Percentiles rank a stretch among this genome's conserved stretches.
phyloP scores from a whole-genome alignment of 176 grass and related monocot species.

The Bromus sterilis region DNA sequence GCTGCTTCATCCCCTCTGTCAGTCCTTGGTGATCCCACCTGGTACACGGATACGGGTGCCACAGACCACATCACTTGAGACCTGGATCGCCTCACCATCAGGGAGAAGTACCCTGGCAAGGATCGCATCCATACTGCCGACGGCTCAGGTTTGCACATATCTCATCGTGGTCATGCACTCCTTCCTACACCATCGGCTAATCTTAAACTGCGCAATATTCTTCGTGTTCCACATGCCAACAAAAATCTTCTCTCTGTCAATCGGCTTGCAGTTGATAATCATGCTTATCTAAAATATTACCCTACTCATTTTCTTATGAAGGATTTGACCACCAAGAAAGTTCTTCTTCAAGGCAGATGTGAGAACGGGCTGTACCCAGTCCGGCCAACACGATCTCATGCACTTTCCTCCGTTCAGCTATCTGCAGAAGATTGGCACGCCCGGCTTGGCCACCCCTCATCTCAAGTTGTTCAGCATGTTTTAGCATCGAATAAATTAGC shows the following conservation, averaged over 20 bases:
- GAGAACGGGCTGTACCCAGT: background rate
- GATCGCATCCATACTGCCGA: background rate
- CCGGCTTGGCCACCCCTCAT: background rate
- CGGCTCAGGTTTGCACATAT: background rate
- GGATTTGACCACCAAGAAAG: background rate
- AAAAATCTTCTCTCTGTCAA: background rate
- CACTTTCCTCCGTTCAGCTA: background rate
- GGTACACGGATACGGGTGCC: background rate
- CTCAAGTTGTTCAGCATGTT: background rate
- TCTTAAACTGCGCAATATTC: background rate
- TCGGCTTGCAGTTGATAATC: background rate
- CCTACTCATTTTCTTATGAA: background rate
- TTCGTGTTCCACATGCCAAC: background rate
- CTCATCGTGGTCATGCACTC: background rate
- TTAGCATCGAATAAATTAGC: background rate
- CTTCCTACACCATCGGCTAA: background rate
- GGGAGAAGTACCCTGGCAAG: background rate
- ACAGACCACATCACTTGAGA: background rate
- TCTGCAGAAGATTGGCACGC: background rate
- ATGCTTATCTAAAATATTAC: background rate
- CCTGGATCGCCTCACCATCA: background rate
- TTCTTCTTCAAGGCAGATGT: background rate
- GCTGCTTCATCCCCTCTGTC: background rate
- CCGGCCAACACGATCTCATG: background rate
- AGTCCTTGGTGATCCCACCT: background rate